phyloP scores from a whole-genome alignment of 192 early-diverging fungal genomes.

The Coemansia guatemalensis region DNA sequence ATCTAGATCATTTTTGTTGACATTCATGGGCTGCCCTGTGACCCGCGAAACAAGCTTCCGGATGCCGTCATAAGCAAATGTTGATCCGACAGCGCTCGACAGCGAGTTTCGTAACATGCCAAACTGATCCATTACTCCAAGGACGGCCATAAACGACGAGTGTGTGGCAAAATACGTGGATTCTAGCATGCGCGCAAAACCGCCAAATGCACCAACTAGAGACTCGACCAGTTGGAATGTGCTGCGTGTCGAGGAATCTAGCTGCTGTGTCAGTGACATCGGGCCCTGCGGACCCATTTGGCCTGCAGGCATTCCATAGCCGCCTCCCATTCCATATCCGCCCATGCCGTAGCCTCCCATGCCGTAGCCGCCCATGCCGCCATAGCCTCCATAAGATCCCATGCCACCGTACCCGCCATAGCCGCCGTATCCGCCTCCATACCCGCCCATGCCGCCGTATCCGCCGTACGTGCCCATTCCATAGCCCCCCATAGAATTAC shows the following conservation, averaged over 20 bases:
- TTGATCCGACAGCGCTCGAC: constrained; percentile 77
- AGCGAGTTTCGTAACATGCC: constrained; percentile 85
- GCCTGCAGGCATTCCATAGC: constrained; percentile 58
- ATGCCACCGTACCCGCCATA: constrained; percentile 49
- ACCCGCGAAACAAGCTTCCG: constrained; percentile 65
- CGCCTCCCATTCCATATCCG: constrained; percentile 54
- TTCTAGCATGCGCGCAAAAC: constrained; percentile 97
- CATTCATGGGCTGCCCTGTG: constrained; percentile 65
- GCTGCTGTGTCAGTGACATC: constrained; percentile 69
- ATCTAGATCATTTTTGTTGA: constrained; percentile 72
- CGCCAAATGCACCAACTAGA: constrained; percentile 94
- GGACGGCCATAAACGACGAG: constrained; percentile 90
- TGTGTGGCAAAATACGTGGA: constrained; percentile 97
- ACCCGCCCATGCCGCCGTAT: constrained; percentile 42
- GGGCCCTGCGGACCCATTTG: constrained; percentile 60
- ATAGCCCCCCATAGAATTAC: constrained; percentile 16
- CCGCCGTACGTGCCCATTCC: constrained; percentile 56
- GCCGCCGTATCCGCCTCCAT: constrained; percentile 42
- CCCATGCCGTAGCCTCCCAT: constrained; percentile 50
- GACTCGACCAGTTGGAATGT: constrained; percentile 93
- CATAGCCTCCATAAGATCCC: constrained; percentile 24
- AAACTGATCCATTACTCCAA: constrained; percentile 98
- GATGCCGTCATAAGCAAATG: constrained; percentile 72
- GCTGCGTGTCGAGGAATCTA: constrained; percentile 88
- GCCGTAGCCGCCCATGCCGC: constrained; percentile 56